Evolutionary conservation across 2,329 filamentous ascomycete species (phyloP).

Genomic region (Emmonsiellopsis sp.): DNA sequence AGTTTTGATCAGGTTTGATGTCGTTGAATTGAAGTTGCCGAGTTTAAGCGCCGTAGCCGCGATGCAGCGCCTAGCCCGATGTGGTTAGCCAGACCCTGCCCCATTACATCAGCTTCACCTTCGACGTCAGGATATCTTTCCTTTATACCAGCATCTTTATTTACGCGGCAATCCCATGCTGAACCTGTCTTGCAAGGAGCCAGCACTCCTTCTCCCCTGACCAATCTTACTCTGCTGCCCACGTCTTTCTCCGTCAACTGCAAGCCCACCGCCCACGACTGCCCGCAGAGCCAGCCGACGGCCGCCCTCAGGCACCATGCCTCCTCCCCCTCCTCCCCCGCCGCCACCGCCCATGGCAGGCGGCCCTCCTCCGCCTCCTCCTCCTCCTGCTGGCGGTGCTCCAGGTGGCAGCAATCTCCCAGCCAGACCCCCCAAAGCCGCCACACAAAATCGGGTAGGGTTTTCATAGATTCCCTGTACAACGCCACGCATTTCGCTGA

Average conservation of each 20-base stretch:
- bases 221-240: not conserved
- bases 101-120: too few relatives aligned
- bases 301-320: slow-evolving; percentile 23
- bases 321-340: slow-evolving; percentile 56
- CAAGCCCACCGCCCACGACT: not conserved
- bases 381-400: slow-evolving; percentile 55
- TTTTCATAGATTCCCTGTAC: slow-evolving; percentile 12
- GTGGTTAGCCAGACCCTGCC: too few relatives aligned
- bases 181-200: too few relatives aligned
- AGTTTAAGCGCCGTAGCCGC: too few relatives aligned
- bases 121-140: too few relatives aligned
- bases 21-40: too few relatives aligned
- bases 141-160: too few relatives aligned
- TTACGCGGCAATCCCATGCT: too few relatives aligned
- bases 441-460: slow-evolving; percentile 56
- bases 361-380: slow-evolving; percentile 52
- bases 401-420: slow-evolving; percentile 39
- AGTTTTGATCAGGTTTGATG: too few relatives aligned
- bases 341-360: slow-evolving; percentile 52
- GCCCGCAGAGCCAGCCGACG: not conserved
- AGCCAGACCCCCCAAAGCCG: slow-evolving; percentile 47
- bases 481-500: slow-evolving; percentile 10
- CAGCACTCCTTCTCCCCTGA: not conserved
- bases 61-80: too few relatives aligned
- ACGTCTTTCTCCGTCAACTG: not conserved